A percentile compares a stretch with the other conserved stretches of the same genome.
Conservation (phyloP, 2,329 filamentous ascomycete species). For the Ceratocystis eucalypticola region DNA sequence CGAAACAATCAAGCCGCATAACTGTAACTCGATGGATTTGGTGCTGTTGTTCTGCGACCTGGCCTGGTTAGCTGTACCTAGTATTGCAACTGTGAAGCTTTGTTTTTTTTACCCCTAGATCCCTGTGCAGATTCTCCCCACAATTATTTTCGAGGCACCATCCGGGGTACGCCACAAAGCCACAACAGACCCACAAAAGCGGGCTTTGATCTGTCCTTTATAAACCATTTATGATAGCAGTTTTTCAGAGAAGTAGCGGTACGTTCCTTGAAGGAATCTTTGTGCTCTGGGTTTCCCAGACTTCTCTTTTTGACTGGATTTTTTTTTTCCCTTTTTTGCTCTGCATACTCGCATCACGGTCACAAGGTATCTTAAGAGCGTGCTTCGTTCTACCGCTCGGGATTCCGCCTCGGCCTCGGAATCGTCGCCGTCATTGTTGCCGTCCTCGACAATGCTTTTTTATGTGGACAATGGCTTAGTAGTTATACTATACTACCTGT, state of each 20-base stretch:
- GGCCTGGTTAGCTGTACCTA: not conserved
- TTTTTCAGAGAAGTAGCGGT: not conserved
- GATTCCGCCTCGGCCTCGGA: not conserved
- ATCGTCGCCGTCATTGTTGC: not conserved
- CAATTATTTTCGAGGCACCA: not conserved
- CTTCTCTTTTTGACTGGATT: not conserved
- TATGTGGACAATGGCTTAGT: not conserved
- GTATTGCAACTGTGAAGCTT: not conserved
- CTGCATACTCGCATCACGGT: not conserved
- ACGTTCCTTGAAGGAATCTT: not conserved
- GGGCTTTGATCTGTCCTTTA: not conserved
- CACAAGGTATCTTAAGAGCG: no score
- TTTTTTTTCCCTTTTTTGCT: not conserved
- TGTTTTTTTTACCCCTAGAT: not conserved
- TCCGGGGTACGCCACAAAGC: not conserved
- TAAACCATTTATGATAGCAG: not conserved
- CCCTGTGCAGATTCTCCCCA: not conserved
- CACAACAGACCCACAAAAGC: not conserved
- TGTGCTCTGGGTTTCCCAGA: no score
- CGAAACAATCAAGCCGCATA: not conserved
- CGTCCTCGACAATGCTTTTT: not conserved
- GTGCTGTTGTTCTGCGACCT: not conserved
- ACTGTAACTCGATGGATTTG: not conserved
- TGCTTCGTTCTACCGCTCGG: not conserved
- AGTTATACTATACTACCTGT: no score